A percentile compares a stretch with the other conserved stretches of the same genome.
Conservation (phyloP, 2,329 filamentous ascomycete genomes). For the Hymenotorrendiella dingleyae region DNA sequence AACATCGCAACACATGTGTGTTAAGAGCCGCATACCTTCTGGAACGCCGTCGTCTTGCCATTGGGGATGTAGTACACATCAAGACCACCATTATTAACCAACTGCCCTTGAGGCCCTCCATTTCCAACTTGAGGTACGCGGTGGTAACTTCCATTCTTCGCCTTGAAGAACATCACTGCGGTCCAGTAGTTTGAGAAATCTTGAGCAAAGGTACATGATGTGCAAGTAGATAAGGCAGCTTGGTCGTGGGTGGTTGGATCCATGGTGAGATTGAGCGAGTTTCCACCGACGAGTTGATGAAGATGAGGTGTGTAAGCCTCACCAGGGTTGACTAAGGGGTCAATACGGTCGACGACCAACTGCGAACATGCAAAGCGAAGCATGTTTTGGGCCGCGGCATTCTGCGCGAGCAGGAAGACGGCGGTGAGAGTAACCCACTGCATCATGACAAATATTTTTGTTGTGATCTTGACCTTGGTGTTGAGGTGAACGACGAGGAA, state of each 20-base stretch:
- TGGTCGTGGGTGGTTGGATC: slow-evolving; percentile 10
- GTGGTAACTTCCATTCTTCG: slow-evolving; percentile 40
- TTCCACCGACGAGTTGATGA: slow-evolving; percentile 21
- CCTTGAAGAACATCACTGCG: slow-evolving; percentile 46
- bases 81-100: slow-evolving; percentile 16
- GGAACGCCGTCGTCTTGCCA: slow-evolving; percentile 32
- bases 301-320: slow-evolving; percentile 16
- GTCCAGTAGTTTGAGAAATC: slow-evolving; percentile 65
- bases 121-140: slow-evolving; percentile 56
- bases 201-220: slow-evolving; percentile 53
- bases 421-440: slow-evolving; percentile 31
- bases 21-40: slow-evolving; percentile 34
- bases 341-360: slow-evolving; percentile 17
- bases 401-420: slow-evolving; percentile 29
- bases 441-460: slow-evolving; percentile 23
- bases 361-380: slow-evolving; percentile 21
- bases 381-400: slow-evolving; percentile 26
- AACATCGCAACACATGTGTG: slow-evolving; percentile 25
- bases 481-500: slow-evolving; percentile 1
- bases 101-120: slow-evolving; percentile 16
- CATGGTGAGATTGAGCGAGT: slow-evolving; percentile 20
- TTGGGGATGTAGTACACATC: slow-evolving; percentile 20
- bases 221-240: slow-evolving; percentile 38
- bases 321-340: slow-evolving; percentile 20
- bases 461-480: slow-evolving; percentile 3